Evolutionary conservation across 257 asterid species (phyloP).

Genomic region (Solanum stenotomum): DNA sequence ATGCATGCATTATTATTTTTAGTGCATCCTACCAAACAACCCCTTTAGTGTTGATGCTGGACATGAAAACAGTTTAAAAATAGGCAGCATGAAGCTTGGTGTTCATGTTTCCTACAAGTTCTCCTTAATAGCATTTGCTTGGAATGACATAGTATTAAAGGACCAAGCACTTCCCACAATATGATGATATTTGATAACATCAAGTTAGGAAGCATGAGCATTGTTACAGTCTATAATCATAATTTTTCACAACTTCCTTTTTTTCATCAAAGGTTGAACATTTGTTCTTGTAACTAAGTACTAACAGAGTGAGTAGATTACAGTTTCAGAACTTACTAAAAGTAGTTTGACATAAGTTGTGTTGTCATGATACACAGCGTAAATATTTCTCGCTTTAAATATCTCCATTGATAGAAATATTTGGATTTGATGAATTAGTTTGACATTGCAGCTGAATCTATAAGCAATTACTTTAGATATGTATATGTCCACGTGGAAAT

Average conservation of each 20-base stretch:
- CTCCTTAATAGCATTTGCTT: neutral
- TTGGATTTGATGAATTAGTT: neutral
- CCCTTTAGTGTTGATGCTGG: neutral
- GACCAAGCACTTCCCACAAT: neutral
- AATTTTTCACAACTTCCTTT: neutral
- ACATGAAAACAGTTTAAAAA: neutral
- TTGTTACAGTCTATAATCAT: neutral
- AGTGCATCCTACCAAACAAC: neutral
- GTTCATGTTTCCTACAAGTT: neutral
- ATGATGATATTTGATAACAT: neutral
- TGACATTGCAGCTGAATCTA: neutral
- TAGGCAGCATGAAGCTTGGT: neutral
- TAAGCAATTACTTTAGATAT: neutral
- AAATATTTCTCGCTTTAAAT: neutral
- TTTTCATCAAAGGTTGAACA: neutral
- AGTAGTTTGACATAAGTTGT: neutral
- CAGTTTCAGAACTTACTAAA: neutral
- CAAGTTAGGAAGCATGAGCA: neutral
- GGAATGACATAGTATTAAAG: neutral
- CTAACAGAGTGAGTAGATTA: neutral
- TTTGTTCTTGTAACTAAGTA: neutral
- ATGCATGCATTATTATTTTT: neutral
- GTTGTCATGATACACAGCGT: neutral
- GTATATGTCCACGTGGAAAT: neutral
- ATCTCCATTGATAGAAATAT: neutral